Conservation (phyloP, 176 grass and related monocot species). For the Carex pumila region DNA sequence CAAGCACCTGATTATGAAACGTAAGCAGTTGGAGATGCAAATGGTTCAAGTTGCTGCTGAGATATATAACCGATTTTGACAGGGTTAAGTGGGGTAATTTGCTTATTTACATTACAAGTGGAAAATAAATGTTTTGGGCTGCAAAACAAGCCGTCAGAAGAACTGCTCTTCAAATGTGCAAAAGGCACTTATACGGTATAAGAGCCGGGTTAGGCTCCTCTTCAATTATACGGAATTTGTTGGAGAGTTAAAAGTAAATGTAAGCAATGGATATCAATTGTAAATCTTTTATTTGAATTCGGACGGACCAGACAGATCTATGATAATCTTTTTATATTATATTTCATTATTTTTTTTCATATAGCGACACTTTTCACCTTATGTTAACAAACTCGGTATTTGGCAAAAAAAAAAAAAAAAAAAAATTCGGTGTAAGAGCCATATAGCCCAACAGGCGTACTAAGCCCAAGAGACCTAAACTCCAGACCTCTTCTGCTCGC, state of each 20-base stretch:
- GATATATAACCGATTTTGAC: neutral
- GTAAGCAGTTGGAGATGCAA: neutral
- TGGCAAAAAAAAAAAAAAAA: too few relatives aligned
- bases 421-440: too few relatives aligned
- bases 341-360: neutral
- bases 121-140: neutral
- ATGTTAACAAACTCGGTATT: neutral
- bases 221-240: neutral
- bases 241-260: neutral
- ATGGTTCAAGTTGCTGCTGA: neutral
- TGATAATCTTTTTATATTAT: neutral
- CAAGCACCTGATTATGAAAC: neutral
- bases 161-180: neutral
- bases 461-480: neutral
- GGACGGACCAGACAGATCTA: neutral
- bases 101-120: neutral
- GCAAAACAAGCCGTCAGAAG: neutral
- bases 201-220: neutral
- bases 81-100: neutral
- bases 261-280: neutral
- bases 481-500: too few relatives aligned
- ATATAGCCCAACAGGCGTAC: neutral
- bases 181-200: neutral
- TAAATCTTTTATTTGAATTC: neutral
- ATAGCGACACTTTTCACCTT: neutral